Evolutionary conservation across 176 grass and related monocot species (phyloP).

Genomic region (Poa annua): DNA sequence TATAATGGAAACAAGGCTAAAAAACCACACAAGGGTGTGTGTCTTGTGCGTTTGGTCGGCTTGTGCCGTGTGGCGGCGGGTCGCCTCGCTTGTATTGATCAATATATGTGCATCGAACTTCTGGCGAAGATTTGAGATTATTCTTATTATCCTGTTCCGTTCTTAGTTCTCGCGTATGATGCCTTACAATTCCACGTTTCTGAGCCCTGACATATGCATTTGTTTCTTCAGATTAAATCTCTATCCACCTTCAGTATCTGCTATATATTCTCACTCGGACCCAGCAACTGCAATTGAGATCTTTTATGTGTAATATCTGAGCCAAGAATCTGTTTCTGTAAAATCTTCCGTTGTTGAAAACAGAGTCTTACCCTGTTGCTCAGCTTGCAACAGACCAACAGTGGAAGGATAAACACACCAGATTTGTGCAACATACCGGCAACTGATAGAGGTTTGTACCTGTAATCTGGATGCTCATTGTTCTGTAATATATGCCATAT

Average conservation of each 20-base stretch:
- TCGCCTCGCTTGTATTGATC: no score
- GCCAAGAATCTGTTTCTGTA: not conserved
- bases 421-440: not conserved
- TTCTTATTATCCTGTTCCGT: not conserved
- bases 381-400: not conserved
- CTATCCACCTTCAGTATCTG: no score
- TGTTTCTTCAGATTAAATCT: not conserved
- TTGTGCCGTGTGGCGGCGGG: no score
- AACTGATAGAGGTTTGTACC: not conserved
- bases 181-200: not conserved
- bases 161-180: not conserved
- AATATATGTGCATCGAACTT: not conserved
- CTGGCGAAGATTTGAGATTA: not conserved
- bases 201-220: not conserved
- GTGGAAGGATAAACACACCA: not conserved
- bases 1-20: no score
- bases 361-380: not conserved
- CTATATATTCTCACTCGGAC: not conserved
- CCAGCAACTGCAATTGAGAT: not conserved
- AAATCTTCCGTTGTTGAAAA: conserved; percentile 7
- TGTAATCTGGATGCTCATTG: not conserved
- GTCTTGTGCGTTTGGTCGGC: no score
- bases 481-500: not conserved
- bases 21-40: no score
- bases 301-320: not conserved